A percentile compares a stretch with the other conserved stretches of the same genome.
These are phyloP conservation scores for Torulaspora microellipsoides DNA, from an alignment of 805 yeast species.

Conservation along the genomic window DNA sequence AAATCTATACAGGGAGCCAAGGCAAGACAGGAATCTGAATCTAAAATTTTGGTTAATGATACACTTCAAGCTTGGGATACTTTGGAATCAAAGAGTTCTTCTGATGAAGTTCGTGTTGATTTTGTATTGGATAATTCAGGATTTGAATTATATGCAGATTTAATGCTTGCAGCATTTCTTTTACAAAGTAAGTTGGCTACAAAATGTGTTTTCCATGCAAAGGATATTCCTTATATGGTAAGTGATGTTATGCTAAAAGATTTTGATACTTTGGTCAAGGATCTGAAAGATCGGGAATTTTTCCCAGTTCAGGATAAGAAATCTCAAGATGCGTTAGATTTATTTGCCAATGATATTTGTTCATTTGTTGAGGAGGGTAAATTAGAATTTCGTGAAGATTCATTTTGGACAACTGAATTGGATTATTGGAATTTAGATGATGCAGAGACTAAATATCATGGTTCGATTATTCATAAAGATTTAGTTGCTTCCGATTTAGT, in stretches of 20 bases:
- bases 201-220: constrained; percentile 75
- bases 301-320: constrained; percentile 38
- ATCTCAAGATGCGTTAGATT: constrained; percentile 41
- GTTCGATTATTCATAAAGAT: constrained; percentile 55
- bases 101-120: constrained; percentile 53
- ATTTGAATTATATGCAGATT: constrained; percentile 88
- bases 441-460: constrained; percentile 45
- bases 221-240: constrained; percentile 94
- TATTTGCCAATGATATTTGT: constrained; percentile 44
- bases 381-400: constrained; percentile 50
- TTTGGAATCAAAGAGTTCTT: constrained; percentile 16
- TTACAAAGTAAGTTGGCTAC: constrained; percentile 65
- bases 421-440: constrained; percentile 70
- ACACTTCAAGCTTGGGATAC: constrained; percentile 62
- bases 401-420: constrained; percentile 81
- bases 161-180: constrained; percentile 58
- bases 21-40: constrained; percentile 74
- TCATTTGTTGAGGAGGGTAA: constrained; percentile 43
- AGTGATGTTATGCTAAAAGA: constrained; percentile 91
- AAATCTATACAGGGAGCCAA: constrained; percentile 88
- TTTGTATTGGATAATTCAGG: constrained; percentile 91
- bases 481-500: constrained; percentile 62
- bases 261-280: constrained; percentile 52
- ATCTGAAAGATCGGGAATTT: constrained; percentile 47
- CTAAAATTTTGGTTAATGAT: constrained; percentile 74